Evolutionary conservation across 805 yeast genomes (phyloP), one percentile per base, ranked within the genome.

Genomic region (Saccharomycopsis sp.): DNA sequence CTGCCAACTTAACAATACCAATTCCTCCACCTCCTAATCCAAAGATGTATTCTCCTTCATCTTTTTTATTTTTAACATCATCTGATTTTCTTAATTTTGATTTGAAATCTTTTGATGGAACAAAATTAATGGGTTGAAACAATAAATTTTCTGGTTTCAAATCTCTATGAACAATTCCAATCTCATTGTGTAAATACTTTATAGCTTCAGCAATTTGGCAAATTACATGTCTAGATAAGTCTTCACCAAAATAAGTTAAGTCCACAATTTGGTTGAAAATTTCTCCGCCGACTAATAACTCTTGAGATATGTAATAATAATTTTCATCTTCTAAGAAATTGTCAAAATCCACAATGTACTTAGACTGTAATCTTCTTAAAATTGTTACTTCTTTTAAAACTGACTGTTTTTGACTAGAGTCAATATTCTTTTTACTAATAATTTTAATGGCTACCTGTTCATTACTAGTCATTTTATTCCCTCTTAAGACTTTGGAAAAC

Each of bases 21-120:
- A 92, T 81, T 12, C 88, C 84, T 40, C 96, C 98, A 35, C 94
- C 95, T 26, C 98, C 98, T 17, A 83, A 63, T 10, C 83, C 83
- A 3, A 81, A 79, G 8, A 59, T 60, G 51, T 88, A 92, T 46
- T 70, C 74, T 39, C 98, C 98, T 63, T 92, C 98, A 55, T 89
- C 96, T 12, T 66, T 62, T 57, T 92, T 83, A 12, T 74, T 54
- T 28, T 71, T 64, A 13, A 73, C 73, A 56, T 83, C 92, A 57
- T 83, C 94, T 10, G 81, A 72, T 48, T 64, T 69, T 39, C 89
- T 63, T 27, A 72, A 63, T 3, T 61, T 63, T 41, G 58, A 57
- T 1, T 21, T 23, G 21, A 35, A 30, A 28, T 44, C 28, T 34
- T 45, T 42, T 19, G 44, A 33, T 10, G 83, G 76, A 3, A 63